Conservation (phyloP, 1,284 basidiomycete genomes). For the Sutorius eximius region DNA sequence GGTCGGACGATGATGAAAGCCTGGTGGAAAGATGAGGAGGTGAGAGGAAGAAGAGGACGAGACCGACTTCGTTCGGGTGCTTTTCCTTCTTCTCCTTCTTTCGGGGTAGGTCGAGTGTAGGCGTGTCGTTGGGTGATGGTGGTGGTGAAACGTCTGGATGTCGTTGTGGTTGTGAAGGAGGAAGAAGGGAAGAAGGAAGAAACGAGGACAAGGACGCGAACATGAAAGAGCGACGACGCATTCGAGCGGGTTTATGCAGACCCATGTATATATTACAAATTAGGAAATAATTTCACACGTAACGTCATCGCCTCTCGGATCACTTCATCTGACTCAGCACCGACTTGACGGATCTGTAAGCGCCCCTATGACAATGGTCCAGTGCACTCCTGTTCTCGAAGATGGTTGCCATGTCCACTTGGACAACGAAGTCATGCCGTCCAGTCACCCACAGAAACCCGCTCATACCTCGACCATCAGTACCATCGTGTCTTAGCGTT, state of each 20-base stretch:
- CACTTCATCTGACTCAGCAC: not conserved
- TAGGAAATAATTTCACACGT: constrained; percentile 16
- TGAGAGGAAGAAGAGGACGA: constrained; percentile 2
- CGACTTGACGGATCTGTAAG: not conserved
- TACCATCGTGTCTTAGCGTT: no score
- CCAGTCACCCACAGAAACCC: no score
- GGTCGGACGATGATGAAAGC: constrained; percentile 85
- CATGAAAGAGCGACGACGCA: constrained; percentile 40
- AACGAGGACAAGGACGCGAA: constrained; percentile 62
- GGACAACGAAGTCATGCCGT: no score
- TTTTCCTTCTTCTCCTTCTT: constrained; percentile 47
- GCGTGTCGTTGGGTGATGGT: not conserved
- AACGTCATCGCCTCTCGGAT: constrained; percentile 12
- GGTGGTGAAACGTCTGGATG: constrained; percentile 26
- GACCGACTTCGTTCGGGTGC: constrained; percentile 53
- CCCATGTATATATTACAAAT: not conserved
- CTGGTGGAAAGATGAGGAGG: constrained; percentile 40
- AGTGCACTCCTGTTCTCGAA: no score
- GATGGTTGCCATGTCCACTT: no score
- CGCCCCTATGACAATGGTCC: not conserved
- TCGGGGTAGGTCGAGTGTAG: constrained; percentile 24
- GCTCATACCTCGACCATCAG: no score
- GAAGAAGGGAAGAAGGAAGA: constrained; percentile 55
- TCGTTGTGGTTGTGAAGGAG: constrained; percentile 9
- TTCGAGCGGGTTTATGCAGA: constrained; percentile 20